Base-by-base conservation (phyloP, 2,329 filamentous ascomycete species). In the Periconia macrospinosa region DNA sequence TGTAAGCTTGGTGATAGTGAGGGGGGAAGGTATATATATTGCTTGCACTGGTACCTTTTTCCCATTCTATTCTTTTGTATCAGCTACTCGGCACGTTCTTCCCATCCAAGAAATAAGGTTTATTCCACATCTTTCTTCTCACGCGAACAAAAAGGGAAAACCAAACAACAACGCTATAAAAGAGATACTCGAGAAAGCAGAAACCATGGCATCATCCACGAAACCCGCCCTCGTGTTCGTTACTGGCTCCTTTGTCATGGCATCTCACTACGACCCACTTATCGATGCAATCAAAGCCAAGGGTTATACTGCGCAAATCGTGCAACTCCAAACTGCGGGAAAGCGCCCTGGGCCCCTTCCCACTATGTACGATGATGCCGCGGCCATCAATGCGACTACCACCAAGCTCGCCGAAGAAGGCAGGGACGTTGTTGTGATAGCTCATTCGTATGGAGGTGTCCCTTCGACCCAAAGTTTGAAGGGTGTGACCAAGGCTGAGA, bases 361-460 rank as follows among this genome's bases (percentile, higher is more conserved):
- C 7, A 64, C 54, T 18, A 62, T 66, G 59, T 61, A 63, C 23
- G 65, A 67, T 45, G 73, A 76, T 54, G 71, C 69, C 0, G 58
- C 59, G 14, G 57, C 61, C 41, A 68, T 76, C 20, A 63, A 58
- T 19, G 47, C 51, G 8, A 62, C 52, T 13, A 58, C 62, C 13
- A 44, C 47, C 14, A 58, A 59, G 17, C 49, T 73, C 2, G 62
- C 61, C 30, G 65, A 70, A 5, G 57, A 69, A 44, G 73, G 66
- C 15, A 70, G 72, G 49, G 68, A 76, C 18, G 58, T 76, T 17
- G 57, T 76, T 3, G 40, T 77, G 11, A 52, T 74, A 6, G 67
- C 65, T 46, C 75, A 77, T 54, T 76, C 72, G 7, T 76, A 75
- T 55, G 66, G 72, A 18, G 75, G 71, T 1, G 47, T 72, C 40